A percentile compares a stretch with the other conserved stretches of the same genome.
Evolutionary conservation across 148 eudicot genomes (phyloP).

Genomic region (Heliamphora exappendiculata): DNA sequence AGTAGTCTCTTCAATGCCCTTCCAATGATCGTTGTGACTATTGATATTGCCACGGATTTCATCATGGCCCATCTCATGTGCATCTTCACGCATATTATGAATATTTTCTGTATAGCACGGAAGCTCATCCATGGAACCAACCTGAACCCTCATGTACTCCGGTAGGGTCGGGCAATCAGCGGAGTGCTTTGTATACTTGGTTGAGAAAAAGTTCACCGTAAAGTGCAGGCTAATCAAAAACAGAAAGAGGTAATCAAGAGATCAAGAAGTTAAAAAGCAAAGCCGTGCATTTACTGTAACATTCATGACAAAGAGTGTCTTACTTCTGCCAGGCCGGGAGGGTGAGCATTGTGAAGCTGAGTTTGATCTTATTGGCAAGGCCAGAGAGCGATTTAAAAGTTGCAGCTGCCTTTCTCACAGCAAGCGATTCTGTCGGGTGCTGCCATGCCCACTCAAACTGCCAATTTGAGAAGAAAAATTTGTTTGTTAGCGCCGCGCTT

Average conservation of each 20-base stretch:
- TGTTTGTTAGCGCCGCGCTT: not conserved
- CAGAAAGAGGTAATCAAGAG: not conserved
- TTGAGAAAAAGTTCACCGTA: conserved; percentile 72
- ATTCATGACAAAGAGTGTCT: conserved; percentile 4
- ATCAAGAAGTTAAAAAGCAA: not conserved
- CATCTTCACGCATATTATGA: conserved; percentile 12
- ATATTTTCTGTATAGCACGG: conserved; percentile 47
- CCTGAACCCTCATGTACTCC: conserved; percentile 54
- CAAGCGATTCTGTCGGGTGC: conserved; percentile 77
- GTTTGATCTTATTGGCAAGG: conserved; percentile 69
- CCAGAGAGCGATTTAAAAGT: conserved; percentile 70
- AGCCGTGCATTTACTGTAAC: not conserved
- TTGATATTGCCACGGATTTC: not conserved
- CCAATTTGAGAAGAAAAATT: conserved; percentile 14
- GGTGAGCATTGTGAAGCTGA: conserved; percentile 81
- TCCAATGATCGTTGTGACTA: not conserved
- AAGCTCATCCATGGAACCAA: conserved; percentile 74
- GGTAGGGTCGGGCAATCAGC: conserved; percentile 75
- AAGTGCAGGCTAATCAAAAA: conserved; percentile 56
- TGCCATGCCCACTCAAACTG: conserved; percentile 99
- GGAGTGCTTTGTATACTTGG: conserved; percentile 54
- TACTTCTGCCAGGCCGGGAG: conserved; percentile 82
- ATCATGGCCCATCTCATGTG: conserved; percentile 7
- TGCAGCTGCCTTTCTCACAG: conserved; percentile 64
- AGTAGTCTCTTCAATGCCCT: not conserved